Evolutionary conservation across 805 yeast species (phyloP).

Genomic region (Cyberlindnera amylophila): DNA sequence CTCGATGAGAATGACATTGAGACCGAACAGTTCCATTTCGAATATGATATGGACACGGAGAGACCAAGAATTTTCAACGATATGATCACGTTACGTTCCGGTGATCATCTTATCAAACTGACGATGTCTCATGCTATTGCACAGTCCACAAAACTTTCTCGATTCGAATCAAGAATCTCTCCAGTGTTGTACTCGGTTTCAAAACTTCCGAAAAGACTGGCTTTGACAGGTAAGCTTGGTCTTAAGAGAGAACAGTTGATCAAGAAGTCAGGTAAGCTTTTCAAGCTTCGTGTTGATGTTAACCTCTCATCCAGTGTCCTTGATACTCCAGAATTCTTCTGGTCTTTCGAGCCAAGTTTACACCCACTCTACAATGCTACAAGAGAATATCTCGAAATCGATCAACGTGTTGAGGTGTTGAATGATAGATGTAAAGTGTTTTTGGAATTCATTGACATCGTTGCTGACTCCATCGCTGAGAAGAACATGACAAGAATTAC

Average conservation of each 20-base stretch:
- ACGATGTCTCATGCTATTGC: conserved; percentile 97
- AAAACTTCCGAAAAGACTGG: conserved; percentile 84
- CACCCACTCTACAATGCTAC: conserved; percentile 90
- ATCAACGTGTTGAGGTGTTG: conserved; percentile 87
- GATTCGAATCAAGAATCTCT: conserved; percentile 90
- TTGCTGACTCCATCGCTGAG: conserved; percentile 93
- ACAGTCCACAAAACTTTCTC: conserved; percentile 86
- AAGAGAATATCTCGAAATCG: conserved; percentile 90
- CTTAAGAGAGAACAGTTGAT: conserved; percentile 78
- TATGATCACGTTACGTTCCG: conserved; percentile 84
- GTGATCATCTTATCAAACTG: conserved; percentile 87
- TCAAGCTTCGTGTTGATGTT: conserved; percentile 89
- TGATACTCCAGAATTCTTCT: conserved; percentile 94
- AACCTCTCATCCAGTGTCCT: conserved; percentile 85
- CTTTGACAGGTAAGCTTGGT: conserved; percentile 85
- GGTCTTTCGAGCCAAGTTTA: conserved; percentile 93
- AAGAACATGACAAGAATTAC: conserved; percentile 88
- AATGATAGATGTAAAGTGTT: conserved; percentile 94
- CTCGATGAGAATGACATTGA: conserved; percentile 87
- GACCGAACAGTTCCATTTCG: conserved; percentile 65
- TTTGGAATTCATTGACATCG: conserved; percentile 86
- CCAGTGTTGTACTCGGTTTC: conserved; percentile 78
- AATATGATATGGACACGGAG: conserved; percentile 51
- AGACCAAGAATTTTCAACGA: conserved; percentile 85
- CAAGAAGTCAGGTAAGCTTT: conserved; percentile 85